Base-by-base conservation (phyloP, 2,329 filamentous ascomycete species). In the Chaetomium sp. region DNA sequence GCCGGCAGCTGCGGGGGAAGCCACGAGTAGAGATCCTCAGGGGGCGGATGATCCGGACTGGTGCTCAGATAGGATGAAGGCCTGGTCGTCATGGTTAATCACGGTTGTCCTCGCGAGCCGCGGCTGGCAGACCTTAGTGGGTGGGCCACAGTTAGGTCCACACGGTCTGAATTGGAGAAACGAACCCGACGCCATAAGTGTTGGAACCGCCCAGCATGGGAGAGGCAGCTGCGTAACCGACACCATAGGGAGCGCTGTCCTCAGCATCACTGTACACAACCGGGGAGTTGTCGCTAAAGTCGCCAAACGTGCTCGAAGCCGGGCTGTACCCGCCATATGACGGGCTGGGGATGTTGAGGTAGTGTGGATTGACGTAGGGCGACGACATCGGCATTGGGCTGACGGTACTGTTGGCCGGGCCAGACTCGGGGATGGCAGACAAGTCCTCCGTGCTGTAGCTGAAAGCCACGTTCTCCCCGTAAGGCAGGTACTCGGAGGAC, bases 361-460 rank as follows among this genome's bases (percentile, higher is more conserved):
- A 86, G 63, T 84, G 79, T 62, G 77, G 76, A 60, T 72, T 72
- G 50, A 72, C 68, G 59, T 76, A 82, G 1, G 80, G 78, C 37
- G 79, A 84, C 36, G 80, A 79, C 52, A 84, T 71, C 62, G 76
- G 73, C 65, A 83, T 66, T 12, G 81, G 79, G 67, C 77, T 84
- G 63, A 79, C 72, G 44, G 77, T 75, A 27, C 19, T 27, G 45
- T 71, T 75, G 45, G 70, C 70, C 10, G 75, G 74, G 14, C 74
- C 71, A 32, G 75, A 69, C 55, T 79, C 74, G 7, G 75, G 75
- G 64, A 84, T 72, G 63, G 81, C 72, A 34, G 81, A 79, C 67
- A 85, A 72, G 61, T 83, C 79, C 67, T 85, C 82, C 52, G 80
- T 77, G 68, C 82, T 85, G 74, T 84, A 85, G 71, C 76, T 84